These are phyloP conservation scores for Anastatica hierochuntica DNA, from an alignment of 345 rosid genomes.

Conservation along the genomic window DNA sequence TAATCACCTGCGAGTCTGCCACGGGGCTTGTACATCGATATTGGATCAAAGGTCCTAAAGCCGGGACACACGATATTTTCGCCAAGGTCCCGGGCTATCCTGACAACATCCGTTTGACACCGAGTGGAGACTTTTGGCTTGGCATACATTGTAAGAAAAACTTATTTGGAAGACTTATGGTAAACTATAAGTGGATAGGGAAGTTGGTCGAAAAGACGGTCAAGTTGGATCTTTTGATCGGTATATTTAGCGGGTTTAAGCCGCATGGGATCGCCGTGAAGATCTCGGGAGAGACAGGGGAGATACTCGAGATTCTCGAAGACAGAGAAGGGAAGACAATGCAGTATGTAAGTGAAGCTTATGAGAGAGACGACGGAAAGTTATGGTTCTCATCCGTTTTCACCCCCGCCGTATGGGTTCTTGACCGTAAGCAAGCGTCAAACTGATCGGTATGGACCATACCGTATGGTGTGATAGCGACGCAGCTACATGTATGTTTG, in stretches of 20 bases:
- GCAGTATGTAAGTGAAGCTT: slow-evolving; percentile 48
- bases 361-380: slow-evolving; percentile 43
- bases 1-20: slow-evolving; percentile 36
- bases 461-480: no score
- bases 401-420: background rate
- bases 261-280: slow-evolving; percentile 28
- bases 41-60: slow-evolving; percentile 35
- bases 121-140: slow-evolving; percentile 54
- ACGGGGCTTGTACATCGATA: slow-evolving; percentile 32
- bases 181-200: no score
- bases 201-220: no score
- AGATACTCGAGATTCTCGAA: slow-evolving; percentile 32
- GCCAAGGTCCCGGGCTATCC: slow-evolving; percentile 46
- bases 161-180: no score
- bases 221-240: no score
- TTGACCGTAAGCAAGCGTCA: slow-evolving; percentile 4
- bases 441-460: no score
- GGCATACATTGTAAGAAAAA: slow-evolving; percentile 41
- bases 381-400: slow-evolving; percentile 36
- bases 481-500: no score
- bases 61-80: slow-evolving; percentile 33
- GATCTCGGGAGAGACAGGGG: slow-evolving; percentile 37
- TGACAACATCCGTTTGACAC: slow-evolving; percentile 47
- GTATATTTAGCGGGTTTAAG: background rate
- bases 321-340: slow-evolving; percentile 34